Evolutionary conservation across 805 yeast genomes (phyloP).

Genomic region (Saturnispora kantuleensis): DNA sequence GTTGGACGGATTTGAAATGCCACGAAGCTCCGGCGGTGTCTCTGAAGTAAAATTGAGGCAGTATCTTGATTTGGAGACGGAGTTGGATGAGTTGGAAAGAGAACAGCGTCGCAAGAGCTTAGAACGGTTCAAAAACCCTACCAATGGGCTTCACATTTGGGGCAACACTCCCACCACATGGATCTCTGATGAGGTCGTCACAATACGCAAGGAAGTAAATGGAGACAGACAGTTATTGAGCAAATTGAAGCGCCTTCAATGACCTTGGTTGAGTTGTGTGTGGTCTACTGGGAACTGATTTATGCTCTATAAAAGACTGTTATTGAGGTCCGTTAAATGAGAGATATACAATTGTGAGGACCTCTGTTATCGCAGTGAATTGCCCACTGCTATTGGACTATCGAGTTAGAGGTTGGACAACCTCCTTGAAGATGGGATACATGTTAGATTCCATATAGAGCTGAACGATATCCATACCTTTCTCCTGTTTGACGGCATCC

Average conservation of each 20-base stretch:
- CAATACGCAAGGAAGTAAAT: too few species aligned
- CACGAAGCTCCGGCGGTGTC: slow-evolving; percentile 2
- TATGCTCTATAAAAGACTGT: too few species aligned
- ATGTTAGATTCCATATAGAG: slow-evolving; percentile 30
- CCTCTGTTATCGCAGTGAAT: too few species aligned
- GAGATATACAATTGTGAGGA: too few species aligned
- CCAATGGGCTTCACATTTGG: neutral
- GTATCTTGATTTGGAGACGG: slow-evolving; percentile 19
- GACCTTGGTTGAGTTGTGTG: too few species aligned
- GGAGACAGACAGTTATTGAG: too few species aligned
- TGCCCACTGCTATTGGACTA: too few species aligned
- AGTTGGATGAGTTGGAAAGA: slow-evolving; percentile 19
- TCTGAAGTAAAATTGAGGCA: slow-evolving; percentile 19
- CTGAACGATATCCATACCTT: slow-evolving; percentile 26
- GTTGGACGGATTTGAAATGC: too few species aligned
- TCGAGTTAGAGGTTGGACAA: slow-evolving; percentile 29
- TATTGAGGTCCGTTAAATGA: too few species aligned
- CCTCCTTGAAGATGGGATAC: slow-evolving; percentile 35
- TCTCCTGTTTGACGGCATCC: slow-evolving; percentile 47
- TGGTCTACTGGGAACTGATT: too few species aligned
- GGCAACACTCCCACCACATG: neutral
- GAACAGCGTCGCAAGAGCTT: neutral
- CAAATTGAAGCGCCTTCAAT: too few species aligned
- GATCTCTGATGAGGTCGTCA: neutral
- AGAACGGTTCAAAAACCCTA: slow-evolving; percentile 3